Conservation (phyloP, 768 basidiomycete species). For the Lentinula aciculospora region DNA sequence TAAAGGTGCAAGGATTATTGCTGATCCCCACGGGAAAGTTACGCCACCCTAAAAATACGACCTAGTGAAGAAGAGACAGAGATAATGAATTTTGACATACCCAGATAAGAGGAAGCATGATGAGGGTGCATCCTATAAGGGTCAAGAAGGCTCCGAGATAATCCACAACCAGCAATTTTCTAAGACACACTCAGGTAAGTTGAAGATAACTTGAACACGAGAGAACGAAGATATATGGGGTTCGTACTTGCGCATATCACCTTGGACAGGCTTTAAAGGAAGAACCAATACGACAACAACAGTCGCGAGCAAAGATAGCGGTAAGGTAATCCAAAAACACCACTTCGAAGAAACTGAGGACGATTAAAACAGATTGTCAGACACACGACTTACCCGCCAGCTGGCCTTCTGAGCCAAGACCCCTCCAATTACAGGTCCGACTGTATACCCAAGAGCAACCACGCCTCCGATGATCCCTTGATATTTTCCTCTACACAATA, state of each 20-base stretch:
- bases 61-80: neutral
- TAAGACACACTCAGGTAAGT: conserved; percentile 16
- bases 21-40: conserved; percentile 67
- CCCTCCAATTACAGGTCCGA: conserved; percentile 68
- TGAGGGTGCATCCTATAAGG: conserved; percentile 52
- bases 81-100: conserved; percentile 24
- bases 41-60: conserved; percentile 50
- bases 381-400: conserved; percentile 46
- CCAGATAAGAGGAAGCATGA: conserved; percentile 73
- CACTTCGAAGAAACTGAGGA: conserved; percentile 33
- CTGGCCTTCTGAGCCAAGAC: conserved; percentile 53
- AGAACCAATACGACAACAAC: conserved; percentile 55
- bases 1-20: conserved; percentile 56
- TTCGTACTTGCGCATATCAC: conserved; percentile 43
- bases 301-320: conserved; percentile 48
- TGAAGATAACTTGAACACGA: neutral
- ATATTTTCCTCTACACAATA: conserved; percentile 61
- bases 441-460: conserved; percentile 53
- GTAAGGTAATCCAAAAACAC: conserved; percentile 74
- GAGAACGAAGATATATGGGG: neutral
- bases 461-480: conserved; percentile 65
- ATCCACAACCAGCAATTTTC: conserved; percentile 62
- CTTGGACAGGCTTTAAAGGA: conserved; percentile 64
- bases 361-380: neutral
- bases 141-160: conserved; percentile 57